A percentile compares a stretch with the other conserved stretches of the same genome.
Evolutionary conservation across 2,329 filamentous ascomycete species (phyloP).

Genomic region (Trichoderma brevicompactum): DNA sequence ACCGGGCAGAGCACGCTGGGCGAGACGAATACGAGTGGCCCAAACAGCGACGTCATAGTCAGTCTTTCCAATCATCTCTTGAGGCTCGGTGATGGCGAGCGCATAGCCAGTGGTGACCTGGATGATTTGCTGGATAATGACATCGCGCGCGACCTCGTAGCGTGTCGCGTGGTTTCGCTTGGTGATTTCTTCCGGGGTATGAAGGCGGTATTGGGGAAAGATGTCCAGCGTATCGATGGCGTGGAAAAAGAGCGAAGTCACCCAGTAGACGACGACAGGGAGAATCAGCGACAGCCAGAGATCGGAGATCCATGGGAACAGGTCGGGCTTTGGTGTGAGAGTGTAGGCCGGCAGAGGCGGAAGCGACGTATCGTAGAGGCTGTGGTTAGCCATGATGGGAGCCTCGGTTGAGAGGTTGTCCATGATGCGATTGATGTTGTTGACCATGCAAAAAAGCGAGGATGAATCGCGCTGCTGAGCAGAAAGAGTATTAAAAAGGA

Average conservation of each 20-base stretch:
- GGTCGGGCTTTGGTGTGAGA: conserved; percentile 68
- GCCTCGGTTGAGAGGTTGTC: conserved; percentile 45
- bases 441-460: conserved; percentile 10
- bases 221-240: conserved; percentile 81
- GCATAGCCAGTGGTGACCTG: conserved; percentile 74
- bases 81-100: conserved; percentile 72
- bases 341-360: conserved; percentile 87
- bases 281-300: conserved; percentile 75
- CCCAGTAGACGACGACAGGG: conserved; percentile 88
- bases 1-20: conserved; percentile 76
- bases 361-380: conserved; percentile 61
- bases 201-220: conserved; percentile 88
- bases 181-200: conserved; percentile 89
- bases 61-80: conserved; percentile 75
- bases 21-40: conserved; percentile 79
- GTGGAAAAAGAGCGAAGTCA: conserved; percentile 83
- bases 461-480: no score
- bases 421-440: conserved; percentile 39
- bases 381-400: conserved; percentile 56
- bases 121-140: conserved; percentile 87
- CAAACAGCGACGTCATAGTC: conserved; percentile 88
- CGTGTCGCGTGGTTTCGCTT: conserved; percentile 86
- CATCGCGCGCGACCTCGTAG: conserved; percentile 86
- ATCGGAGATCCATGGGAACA: conserved; percentile 81
- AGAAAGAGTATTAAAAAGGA: neutral